phyloP scores from a whole-genome alignment of 345 rosid genomes.

The Ricinus communis region DNA sequence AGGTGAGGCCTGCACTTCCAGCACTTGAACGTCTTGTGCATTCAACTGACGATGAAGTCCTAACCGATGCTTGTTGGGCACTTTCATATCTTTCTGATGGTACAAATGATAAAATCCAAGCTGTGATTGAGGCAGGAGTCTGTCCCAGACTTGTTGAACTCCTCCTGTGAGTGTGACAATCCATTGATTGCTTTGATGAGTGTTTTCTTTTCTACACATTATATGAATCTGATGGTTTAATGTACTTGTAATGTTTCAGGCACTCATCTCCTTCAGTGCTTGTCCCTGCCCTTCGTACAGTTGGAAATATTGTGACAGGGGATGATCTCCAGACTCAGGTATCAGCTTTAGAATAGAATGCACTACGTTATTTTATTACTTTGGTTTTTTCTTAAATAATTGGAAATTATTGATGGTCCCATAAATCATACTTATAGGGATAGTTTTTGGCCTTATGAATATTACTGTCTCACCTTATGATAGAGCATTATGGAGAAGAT shows the following conservation, averaged over 20 bases:
- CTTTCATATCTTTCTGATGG: slow-evolving; percentile 37
- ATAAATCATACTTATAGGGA: not conserved
- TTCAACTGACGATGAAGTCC: slow-evolving; percentile 33
- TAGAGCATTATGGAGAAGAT: not conserved
- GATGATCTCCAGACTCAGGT: slow-evolving; percentile 36
- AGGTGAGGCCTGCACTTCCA: slow-evolving; percentile 32
- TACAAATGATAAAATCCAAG: slow-evolving; percentile 34
- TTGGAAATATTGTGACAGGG: slow-evolving; percentile 33
- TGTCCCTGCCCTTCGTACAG: slow-evolving; percentile 33
- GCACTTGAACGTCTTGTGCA: slow-evolving; percentile 28
- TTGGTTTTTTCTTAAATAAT: not conserved
- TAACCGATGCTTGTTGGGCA: slow-evolving; percentile 35
- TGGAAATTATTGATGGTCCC: not conserved
- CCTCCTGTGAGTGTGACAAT: slow-evolving; percentile 21
- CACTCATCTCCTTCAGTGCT: slow-evolving; percentile 32
- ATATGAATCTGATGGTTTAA: not conserved
- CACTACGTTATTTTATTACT: not conserved
- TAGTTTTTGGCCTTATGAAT: not conserved
- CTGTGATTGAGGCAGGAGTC: slow-evolving; percentile 34
- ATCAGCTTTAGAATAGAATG: not conserved
- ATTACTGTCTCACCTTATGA: not conserved
- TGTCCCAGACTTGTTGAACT: slow-evolving; percentile 29
- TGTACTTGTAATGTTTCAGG: slow-evolving; percentile 12
- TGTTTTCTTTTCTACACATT: not conserved
- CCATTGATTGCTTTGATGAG: not conserved